Evolutionary conservation across 495 filamentous ascomycete species (phyloP), one percentile per base, ranked within the genome.

Genomic region (Trichoderma virens): DNA sequence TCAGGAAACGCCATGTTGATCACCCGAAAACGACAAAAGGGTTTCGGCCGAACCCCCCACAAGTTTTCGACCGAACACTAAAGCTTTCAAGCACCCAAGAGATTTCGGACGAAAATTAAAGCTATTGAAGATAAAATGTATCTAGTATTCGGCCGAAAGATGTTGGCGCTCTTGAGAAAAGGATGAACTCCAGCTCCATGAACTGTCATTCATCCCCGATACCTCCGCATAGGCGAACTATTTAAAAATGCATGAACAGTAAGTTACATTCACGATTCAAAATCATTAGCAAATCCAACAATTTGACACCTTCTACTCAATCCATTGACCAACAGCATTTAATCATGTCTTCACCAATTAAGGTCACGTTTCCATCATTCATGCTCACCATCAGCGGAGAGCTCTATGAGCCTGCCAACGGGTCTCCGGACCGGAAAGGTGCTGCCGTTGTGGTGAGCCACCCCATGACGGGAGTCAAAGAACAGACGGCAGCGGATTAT

Each of bases 371-470:
- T 30, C 51, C 23, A 25, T 25, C 23, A 25, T 59, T 59, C 20
- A 59, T 59, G 51, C 51, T 59, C 51, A 59, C 38, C 23, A 59
- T 65, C 56, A 54, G 31, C 18, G 64, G 64, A 35, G 56, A 65
- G 30, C 34, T 65, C 16, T 65, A 61, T 43, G 0, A 32, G 6
- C 56, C 56, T 11, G 16, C 20, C 16, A 32, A 56, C 18, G 54
- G 32, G 31, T 47, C 56, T 14, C 64, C 56, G 4, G 54, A 45
- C 39, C 64, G 64, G 13, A 27, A 63, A 31, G n/a, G 20, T 27
- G 71, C 74, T 23, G 75, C 75, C 23, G 64, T 79, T 23, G 65
- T 78, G 0, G 67, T 79, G 62, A 35, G 64, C 62, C 75, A 78
- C 60, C 77, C 76, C 23, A 65, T 66, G 64, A 71, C 64, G 16